Evolutionary conservation across 768 basidiomycete genomes (phyloP).

Genomic region (Suillus weaverae): DNA sequence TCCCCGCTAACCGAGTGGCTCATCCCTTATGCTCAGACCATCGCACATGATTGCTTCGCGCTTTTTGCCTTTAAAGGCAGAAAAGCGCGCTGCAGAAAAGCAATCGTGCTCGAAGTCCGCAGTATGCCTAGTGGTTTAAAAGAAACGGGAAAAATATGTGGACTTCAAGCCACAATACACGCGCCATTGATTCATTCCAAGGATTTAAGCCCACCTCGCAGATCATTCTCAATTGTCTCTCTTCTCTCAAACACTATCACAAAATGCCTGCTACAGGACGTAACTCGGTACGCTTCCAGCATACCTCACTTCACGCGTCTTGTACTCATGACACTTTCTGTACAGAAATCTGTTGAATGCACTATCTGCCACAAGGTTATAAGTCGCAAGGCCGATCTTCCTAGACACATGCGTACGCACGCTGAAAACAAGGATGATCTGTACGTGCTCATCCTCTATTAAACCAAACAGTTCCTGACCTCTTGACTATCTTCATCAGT

Average conservation of each 20-base stretch:
- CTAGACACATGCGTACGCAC: constrained; percentile 29
- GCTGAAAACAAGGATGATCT: constrained; percentile 19
- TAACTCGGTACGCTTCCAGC: constrained; percentile 10
- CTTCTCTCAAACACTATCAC: background rate
- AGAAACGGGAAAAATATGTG: constrained; percentile 9
- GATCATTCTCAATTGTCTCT: background rate
- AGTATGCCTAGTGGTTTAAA: constrained; percentile 24
- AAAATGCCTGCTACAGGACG: constrained; percentile 8
- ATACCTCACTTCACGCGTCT: background rate
- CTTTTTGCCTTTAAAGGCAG: constrained; percentile 21
- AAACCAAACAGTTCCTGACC: background rate
- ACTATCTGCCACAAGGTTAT: constrained; percentile 16
- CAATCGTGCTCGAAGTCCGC: constrained; percentile 26
- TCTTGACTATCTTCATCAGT: constrained; percentile 17
- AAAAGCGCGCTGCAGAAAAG: constrained; percentile 18
- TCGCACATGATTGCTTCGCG: constrained; percentile 21
- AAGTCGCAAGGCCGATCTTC: constrained; percentile 26
- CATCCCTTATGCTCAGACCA: constrained; percentile 19
- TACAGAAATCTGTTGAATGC: constrained; percentile 17
- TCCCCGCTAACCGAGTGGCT: constrained; percentile 27
- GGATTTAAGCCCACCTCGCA: background rate
- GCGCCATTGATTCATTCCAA: constrained; percentile 1
- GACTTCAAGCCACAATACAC: constrained; percentile 1
- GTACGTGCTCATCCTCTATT: constrained; percentile 16
- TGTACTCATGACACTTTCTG: background rate